Base-by-base conservation (phyloP, 345 rosid species). In the Erodium maritimum region DNA sequence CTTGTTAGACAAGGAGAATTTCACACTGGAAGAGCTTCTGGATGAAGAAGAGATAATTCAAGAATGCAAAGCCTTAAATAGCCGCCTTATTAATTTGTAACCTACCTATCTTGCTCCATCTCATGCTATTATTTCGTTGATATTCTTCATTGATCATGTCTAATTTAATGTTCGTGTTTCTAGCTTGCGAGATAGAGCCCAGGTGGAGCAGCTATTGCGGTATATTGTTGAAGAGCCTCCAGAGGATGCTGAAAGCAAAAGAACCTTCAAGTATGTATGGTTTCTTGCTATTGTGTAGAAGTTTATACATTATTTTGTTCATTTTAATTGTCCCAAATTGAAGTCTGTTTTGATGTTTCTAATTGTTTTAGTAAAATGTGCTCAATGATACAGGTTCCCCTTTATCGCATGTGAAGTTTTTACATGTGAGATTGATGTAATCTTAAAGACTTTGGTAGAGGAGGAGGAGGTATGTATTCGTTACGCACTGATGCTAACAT, bases 1-100 rank as follows among this genome's bases (percentile, higher is more conserved):
- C 0, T 60, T 94, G 23, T 68, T 94, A 23, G 96, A 94, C 87
- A 90, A 82, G 73, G 99, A 86, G 56, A 82, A 77, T 73, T 94
- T 81, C 73, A 76, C 96, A 0, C 78, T 94, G 87, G 99, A 87
- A 61, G 97, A 90, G 86, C 96, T 94, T 73, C 75, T 94, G 66
- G 97, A 94, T 29, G 99, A 94, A 79, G 99, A 94, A 84, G 99
- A 94, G 69, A 85, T 90, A 70, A 90, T 94, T 63, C 99, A 94
- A 78, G 99, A 94, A 69, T 94, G 99, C 97, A 94, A 90, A 78
- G 97, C 89, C 53, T 76, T 94, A 67, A 94, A 94, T 73, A 85
- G 89, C 62, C 96, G 99, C 24, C 97, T 94, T 29, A 90, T 94
- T n/a, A 86, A 87, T 61, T 94, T 90, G 99, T 94, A 88, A 76